Evolutionary conservation across 176 grass and related monocot species (phyloP).

Genomic region (Olyra latifolia): DNA sequence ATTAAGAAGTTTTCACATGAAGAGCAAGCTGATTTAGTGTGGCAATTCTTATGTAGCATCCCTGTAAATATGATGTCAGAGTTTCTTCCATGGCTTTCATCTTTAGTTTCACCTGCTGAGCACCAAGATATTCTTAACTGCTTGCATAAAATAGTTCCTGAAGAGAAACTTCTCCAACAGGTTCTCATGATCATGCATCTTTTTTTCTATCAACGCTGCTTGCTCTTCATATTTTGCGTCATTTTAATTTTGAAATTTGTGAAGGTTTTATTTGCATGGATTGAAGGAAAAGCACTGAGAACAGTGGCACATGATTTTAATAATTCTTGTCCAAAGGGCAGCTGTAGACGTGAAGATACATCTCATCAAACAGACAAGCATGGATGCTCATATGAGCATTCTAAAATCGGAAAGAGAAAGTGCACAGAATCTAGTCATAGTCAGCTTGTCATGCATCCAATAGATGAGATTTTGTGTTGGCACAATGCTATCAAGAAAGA

Average conservation of each 20-base stretch:
- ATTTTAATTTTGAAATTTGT: conserved; percentile 28
- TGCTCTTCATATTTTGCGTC: conserved; percentile 17
- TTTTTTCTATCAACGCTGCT: conserved; percentile 11
- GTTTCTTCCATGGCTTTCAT: conserved; percentile 82
- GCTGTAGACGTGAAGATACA: conserved; percentile 14
- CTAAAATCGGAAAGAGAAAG: conserved; percentile 62
- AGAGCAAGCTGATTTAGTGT: conserved; percentile 88
- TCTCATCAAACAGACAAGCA: conserved; percentile 31
- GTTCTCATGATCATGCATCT: conserved; percentile 33
- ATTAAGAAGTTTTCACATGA: conserved; percentile 76
- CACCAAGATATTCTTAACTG: conserved; percentile 68
- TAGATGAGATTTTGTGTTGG: conserved; percentile 95
- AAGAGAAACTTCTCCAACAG: conserved; percentile 80
- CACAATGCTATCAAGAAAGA: conserved; percentile 78
- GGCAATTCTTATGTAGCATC: conserved; percentile 90
- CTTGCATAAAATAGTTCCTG: conserved; percentile 67
- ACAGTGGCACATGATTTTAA: conserved; percentile 22
- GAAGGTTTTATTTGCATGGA: conserved; percentile 84
- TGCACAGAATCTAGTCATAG: conserved; percentile 35
- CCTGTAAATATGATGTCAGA: conserved; percentile 84
- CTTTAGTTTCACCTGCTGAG: conserved; percentile 71
- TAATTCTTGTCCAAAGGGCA: conserved; percentile 16
- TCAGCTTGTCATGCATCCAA: conserved; percentile 52
- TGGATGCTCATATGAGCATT: conserved; percentile 38
- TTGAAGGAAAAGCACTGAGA: conserved; percentile 46